Percentiles rank a stretch among this genome's conserved stretches.
Conservation (phyloP, 148 eudicot genomes). For the Rheum nobile region DNA sequence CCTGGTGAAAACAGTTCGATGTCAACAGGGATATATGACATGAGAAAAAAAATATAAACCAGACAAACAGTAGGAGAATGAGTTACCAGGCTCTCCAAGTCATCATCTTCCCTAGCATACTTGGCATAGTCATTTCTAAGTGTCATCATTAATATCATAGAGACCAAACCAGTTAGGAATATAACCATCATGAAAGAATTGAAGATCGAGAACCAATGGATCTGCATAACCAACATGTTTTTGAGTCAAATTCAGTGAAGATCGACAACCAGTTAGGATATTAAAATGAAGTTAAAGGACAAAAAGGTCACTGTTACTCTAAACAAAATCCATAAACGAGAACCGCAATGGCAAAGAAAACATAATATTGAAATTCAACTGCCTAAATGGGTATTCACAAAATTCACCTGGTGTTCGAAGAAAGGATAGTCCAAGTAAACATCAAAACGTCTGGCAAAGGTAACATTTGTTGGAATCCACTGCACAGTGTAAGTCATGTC, state of each 20-base stretch:
- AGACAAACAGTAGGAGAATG: not conserved
- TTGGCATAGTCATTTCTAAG: conserved; percentile 96
- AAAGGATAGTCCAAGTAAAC: conserved; percentile 91
- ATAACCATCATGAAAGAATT: conserved; percentile 99
- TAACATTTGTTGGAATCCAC: conserved; percentile 53
- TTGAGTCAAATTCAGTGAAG: not conserved
- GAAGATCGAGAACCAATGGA: conserved; percentile 95
- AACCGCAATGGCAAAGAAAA: no score
- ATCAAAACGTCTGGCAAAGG: conserved; percentile 75
- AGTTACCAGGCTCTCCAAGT: conserved; percentile 74
- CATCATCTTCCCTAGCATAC: conserved; percentile 97
- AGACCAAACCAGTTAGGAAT: conserved; percentile 87
- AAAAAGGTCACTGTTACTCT: not conserved
- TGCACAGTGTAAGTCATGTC: conserved; percentile 82
- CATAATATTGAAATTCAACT: not conserved
- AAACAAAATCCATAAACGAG: not conserved
- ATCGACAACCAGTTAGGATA: no score
- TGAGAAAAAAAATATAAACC: not conserved
- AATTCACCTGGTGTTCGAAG: conserved; percentile 82
- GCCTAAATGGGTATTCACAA: not conserved
- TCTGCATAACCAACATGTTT: conserved; percentile 40
- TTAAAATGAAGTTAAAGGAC: not conserved
- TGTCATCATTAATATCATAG: conserved; percentile 92
- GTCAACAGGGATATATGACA: not conserved
- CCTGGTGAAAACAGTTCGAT: conserved; percentile 24